phyloP scores from a whole-genome alignment of 2,329 filamentous ascomycete genomes.

The Leptoxyphium fumago region DNA sequence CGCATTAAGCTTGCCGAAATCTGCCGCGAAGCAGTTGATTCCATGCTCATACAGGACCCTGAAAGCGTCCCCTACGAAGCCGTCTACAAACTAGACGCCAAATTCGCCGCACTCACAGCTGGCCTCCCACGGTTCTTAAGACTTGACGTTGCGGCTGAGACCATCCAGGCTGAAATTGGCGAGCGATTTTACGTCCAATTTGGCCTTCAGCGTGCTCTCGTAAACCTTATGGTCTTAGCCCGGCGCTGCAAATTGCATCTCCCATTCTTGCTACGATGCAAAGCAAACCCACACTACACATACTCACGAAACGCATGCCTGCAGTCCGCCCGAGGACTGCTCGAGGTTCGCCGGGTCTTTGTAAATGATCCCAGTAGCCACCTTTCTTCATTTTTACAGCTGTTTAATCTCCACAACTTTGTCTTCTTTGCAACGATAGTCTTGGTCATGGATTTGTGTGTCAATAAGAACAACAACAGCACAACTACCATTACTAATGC shows the following conservation, averaged over 20 bases:
- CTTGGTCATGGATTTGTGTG: conserved; percentile 15
- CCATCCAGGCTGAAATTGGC: neutral
- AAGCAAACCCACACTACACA: conserved; percentile 6
- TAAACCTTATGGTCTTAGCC: conserved; percentile 10
- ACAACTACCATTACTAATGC: too few species aligned
- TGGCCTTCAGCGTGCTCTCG: conserved; percentile 4
- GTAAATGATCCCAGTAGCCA: neutral
- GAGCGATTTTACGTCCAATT: conserved; percentile 1
- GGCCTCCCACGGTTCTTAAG: conserved; percentile 7
- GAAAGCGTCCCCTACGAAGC: conserved; percentile 6
- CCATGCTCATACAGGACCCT: conserved; percentile 5
- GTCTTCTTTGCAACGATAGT: conserved; percentile 14
- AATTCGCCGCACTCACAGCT: conserved; percentile 7
- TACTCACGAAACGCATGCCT: conserved; percentile 10
- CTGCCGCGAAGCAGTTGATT: conserved; percentile 27
- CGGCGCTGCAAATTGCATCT: conserved; percentile 15
- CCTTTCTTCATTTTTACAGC: neutral
- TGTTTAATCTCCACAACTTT: conserved; percentile 9
- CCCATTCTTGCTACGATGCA: conserved; percentile 13
- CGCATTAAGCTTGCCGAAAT: conserved; percentile 27
- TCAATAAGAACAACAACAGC: conserved; percentile 9
- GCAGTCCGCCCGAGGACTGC: conserved; percentile 9
- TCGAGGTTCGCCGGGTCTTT: neutral
- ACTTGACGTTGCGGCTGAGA: conserved; percentile 2
- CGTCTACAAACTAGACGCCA: conserved; percentile 8